Base-by-base conservation (phyloP, 1,284 basidiomycete genomes). In the Ceratobasidium sp. region DNA sequence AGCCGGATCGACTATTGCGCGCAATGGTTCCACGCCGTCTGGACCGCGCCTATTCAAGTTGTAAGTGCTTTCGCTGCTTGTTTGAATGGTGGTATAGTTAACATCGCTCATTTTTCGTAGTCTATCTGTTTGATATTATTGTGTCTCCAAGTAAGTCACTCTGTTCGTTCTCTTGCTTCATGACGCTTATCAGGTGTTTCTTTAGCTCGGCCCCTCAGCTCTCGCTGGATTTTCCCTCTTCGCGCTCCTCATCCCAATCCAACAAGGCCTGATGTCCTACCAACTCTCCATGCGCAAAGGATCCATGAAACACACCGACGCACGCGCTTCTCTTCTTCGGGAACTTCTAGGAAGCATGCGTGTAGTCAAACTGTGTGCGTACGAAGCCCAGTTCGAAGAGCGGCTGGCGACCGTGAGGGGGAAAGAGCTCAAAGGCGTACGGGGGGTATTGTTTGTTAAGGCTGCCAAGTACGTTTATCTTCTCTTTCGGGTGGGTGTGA, bases 221-320 rank as follows among this genome's bases (percentile, higher is more conserved):
- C 84, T 95, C 5, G 91, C 91, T 1, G 93, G 93, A 0, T 93
- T 95, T 80, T 88, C 89, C 0, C 84, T 95, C 1, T 91, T 95
- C 81, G 79, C 92, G 29, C 69, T 91, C 59, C 84, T 93, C 45
- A 88, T 89, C 6, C 93, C 93, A 0, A 80, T 94, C 1, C 92
- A 94, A 82, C 86, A 90, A 66, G 85, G 87, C 44, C 86, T 91
- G 15, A 94, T 95, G 91, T 87, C 88, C 54, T 83, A 86, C 71
- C 89, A 92, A 81, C 90, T 92, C 15, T 24, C 22, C 8, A 81
- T 93, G 57, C 89, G 96, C 19, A 85, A 87, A 76, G 91, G 91
- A 80, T 90, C 91, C 51, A 97, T 97, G 94, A 81, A 84, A 2
- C 98, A 93, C 93, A 77, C 79, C 77, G 97, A 98, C 80, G 92